A percentile compares a stretch with the other conserved stretches of the same genome.
phyloP scores from a whole-genome alignment of 805 yeast genomes.

The Limtongozyma cylindracea region DNA sequence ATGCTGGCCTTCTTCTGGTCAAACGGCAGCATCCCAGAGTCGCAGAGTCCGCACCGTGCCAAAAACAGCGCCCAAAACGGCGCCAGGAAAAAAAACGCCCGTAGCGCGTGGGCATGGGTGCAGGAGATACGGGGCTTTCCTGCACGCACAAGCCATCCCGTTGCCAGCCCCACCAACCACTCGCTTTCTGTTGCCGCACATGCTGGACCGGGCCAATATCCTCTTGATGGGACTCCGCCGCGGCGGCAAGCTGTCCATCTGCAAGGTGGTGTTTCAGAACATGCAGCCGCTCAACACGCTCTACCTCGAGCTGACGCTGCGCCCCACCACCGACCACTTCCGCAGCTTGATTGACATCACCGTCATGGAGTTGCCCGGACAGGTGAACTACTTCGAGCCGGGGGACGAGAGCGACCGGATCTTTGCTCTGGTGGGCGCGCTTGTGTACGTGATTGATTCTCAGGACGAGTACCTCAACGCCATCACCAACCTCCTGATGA shows the following conservation, averaged over 20 bases:
- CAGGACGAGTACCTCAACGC: constrained; percentile 93
- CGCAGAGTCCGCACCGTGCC: too few species aligned
- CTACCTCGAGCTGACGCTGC: constrained; percentile 72
- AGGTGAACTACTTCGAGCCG: constrained; percentile 71
- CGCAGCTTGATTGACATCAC: constrained; percentile 65
- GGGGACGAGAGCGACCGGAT: constrained; percentile 54
- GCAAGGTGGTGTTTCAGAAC: constrained; percentile 87
- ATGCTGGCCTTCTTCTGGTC: constrained; percentile 38
- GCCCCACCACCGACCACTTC: constrained; percentile 69
- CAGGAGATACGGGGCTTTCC: too few species aligned
- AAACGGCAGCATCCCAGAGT: constrained; percentile 27
- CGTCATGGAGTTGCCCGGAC: constrained; percentile 91
- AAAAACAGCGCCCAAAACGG: too few species aligned
- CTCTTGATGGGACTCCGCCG: constrained; percentile 72
- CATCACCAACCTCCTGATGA: constrained; percentile 65
- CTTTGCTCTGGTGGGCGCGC: constrained; percentile 65
- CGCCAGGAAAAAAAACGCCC: too few species aligned
- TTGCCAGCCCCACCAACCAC: not conserved
- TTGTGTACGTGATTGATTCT: constrained; percentile 84
- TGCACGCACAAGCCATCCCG: not conserved
- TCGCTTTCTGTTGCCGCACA: constrained; percentile 6
- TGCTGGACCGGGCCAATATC: constrained; percentile 72
- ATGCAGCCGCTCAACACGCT: constrained; percentile 91
- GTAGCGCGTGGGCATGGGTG: too few species aligned
- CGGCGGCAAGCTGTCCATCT: constrained; percentile 86